A percentile compares a stretch with the other conserved stretches of the same genome.
Evolutionary conservation across 306 rosid species (phyloP).

Genomic region (Hippophae gyantsensis): DNA sequence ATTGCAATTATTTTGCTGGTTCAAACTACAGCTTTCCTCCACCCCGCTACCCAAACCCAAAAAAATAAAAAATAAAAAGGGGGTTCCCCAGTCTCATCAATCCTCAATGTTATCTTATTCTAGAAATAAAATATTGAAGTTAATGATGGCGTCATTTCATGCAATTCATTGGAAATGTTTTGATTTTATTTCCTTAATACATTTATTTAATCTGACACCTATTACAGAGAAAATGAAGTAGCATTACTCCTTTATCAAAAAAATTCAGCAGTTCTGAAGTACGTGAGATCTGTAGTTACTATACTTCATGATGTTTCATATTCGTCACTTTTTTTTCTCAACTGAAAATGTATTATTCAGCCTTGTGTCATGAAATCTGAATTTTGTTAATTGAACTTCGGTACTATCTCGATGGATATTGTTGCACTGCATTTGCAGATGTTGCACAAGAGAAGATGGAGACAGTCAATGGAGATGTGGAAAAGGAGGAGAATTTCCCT

Average conservation of each 20-base stretch:
- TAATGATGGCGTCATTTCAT: too few species aligned
- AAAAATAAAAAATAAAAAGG: too few species aligned
- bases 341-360: neutral
- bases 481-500: slow-evolving; percentile 38
- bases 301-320: neutral
- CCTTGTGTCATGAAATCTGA: slow-evolving; percentile 4
- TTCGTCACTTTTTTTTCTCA: neutral
- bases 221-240: neutral
- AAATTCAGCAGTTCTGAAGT: neutral
- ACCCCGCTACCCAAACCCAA: too few species aligned
- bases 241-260: neutral
- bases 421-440: slow-evolving; percentile 11
- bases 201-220: neutral
- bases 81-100: too few species aligned
- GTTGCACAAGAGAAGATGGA: slow-evolving; percentile 30
- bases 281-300: neutral
- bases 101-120: too few species aligned
- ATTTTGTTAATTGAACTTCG: slow-evolving; percentile 1
- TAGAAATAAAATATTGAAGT: too few species aligned
- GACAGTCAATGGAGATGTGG: slow-evolving; percentile 28
- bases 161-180: neutral
- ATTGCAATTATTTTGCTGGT: neutral
- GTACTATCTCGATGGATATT: neutral
- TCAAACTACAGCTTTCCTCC: too few species aligned
- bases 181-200: neutral